These are phyloP conservation scores for Malus hybrid DNA, from an alignment of 331 rosid genomes.

Conservation along the genomic window DNA sequence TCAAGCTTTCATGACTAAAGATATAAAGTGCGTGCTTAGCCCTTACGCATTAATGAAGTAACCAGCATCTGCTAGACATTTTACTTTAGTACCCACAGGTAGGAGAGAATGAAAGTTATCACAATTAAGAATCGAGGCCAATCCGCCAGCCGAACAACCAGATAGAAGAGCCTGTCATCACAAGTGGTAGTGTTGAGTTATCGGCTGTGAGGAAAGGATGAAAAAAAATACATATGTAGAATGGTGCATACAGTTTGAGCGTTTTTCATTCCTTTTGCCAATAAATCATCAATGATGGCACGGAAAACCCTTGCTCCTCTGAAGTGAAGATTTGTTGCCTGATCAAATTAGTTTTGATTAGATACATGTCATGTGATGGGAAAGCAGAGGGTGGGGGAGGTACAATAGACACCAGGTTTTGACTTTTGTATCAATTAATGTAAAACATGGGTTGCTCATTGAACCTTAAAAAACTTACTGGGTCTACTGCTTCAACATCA, in stretches of 20 bases:
- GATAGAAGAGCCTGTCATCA: conserved; percentile 76
- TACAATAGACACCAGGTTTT: not conserved
- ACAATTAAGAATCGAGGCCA: conserved; percentile 76
- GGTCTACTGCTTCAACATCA: conserved; percentile 75
- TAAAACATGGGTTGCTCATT: not conserved
- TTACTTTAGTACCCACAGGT: conserved; percentile 56
- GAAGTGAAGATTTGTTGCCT: conserved; percentile 78
- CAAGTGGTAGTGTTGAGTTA: conserved; percentile 7
- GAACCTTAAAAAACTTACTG: conserved; percentile 46
- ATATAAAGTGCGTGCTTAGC: conserved; percentile 17
- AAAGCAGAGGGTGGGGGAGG: not conserved
- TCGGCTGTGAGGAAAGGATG: not conserved
- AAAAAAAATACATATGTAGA: not conserved
- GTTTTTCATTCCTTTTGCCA: conserved; percentile 79
- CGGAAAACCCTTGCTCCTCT: conserved; percentile 85
- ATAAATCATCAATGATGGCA: conserved; percentile 68
- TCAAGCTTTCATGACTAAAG: not conserved
- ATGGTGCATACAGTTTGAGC: conserved; percentile 54
- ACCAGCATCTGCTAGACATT: conserved; percentile 95
- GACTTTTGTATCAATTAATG: not conserved
- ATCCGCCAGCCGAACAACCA: conserved; percentile 98
- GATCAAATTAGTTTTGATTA: conserved; percentile 14
- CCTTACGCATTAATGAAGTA: conserved; percentile 77
- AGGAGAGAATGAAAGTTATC: conserved; percentile 68
- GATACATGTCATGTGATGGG: not conserved